Percentiles rank a stretch among this genome's conserved stretches.
These are phyloP conservation scores for Berkeleyomyces rouxiae DNA, from an alignment of 2,329 filamentous ascomycete genomes.

Conservation along the genomic window DNA sequence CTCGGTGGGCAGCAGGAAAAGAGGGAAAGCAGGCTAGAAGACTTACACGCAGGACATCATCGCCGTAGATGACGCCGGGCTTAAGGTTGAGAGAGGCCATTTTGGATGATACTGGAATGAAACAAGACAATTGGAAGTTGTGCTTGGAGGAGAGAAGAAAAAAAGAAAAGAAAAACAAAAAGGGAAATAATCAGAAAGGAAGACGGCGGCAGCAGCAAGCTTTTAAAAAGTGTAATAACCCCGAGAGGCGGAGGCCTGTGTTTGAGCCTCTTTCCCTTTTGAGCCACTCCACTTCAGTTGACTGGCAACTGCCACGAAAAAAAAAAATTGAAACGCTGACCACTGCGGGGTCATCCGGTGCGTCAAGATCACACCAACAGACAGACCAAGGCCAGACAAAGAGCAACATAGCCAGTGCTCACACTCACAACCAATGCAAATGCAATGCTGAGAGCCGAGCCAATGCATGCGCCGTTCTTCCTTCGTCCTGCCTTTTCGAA, in stretches of 20 bases:
- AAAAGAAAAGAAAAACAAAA: constrained; percentile 4
- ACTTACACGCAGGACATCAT: constrained; percentile 29
- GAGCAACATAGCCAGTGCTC: background rate
- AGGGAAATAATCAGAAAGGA: constrained; percentile 3
- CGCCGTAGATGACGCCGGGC: constrained; percentile 37
- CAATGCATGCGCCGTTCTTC: background rate
- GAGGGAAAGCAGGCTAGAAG: background rate
- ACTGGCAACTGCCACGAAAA: background rate
- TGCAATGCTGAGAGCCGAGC: background rate
- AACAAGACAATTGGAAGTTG: constrained; percentile 11
- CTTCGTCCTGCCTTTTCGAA: background rate
- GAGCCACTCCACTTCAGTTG: background rate
- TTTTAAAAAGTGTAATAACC: background rate
- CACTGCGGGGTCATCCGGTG: constrained; percentile 3
- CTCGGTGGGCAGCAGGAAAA: background rate
- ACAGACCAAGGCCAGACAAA: background rate
- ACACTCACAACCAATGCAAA: background rate
- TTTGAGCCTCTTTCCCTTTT: background rate
- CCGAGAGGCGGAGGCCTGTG: background rate
- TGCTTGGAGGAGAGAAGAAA: background rate
- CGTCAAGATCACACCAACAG: constrained; percentile 2
- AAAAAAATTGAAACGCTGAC: constrained; percentile 1
- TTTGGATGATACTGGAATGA: constrained; percentile 16
- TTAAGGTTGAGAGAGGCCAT: constrained; percentile 30
- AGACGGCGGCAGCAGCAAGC: constrained; percentile 3